Evolutionary conservation across 2,329 filamentous ascomycete species (phyloP).

Genomic region (Fusarium sarcochroum): DNA sequence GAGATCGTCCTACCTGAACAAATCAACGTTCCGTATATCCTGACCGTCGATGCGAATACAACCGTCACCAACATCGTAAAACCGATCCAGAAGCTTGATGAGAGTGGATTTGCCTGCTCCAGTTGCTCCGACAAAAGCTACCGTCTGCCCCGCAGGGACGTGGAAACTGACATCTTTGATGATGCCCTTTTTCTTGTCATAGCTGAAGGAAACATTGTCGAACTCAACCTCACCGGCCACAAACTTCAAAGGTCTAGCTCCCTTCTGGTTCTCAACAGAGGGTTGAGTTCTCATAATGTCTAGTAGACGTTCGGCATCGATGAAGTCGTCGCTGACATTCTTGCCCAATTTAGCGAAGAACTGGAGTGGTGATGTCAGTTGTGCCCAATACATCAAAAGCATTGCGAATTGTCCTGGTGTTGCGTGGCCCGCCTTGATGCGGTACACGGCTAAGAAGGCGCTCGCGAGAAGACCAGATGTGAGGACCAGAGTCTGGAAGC

Average conservation of each 20-base stretch:
- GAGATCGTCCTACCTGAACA: constrained; percentile 57
- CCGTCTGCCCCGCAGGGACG: constrained; percentile 66
- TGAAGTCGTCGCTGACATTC: constrained; percentile 68
- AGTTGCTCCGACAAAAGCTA: constrained; percentile 72
- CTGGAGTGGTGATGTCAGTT: constrained; percentile 78
- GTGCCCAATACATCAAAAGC: constrained; percentile 80
- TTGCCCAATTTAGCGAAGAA: constrained; percentile 75
- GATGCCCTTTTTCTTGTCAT: constrained; percentile 71
- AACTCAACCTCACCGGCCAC: constrained; percentile 69
- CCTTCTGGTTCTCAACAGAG: constrained; percentile 66
- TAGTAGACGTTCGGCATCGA: constrained; percentile 70
- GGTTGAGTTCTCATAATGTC: constrained; percentile 71
- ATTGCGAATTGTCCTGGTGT: constrained; percentile 78
- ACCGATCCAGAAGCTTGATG: constrained; percentile 70
- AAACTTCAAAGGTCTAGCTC: constrained; percentile 65
- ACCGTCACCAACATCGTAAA: constrained; percentile 69
- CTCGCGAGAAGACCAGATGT: constrained; percentile 77
- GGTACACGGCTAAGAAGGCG: constrained; percentile 72
- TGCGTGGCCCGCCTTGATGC: constrained; percentile 72
- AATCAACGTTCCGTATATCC: constrained; percentile 68
- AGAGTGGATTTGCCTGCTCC: constrained; percentile 72
- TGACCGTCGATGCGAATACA: constrained; percentile 69
- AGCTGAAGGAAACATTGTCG: constrained; percentile 69
- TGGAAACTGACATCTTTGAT: constrained; percentile 68
- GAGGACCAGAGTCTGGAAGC: constrained; percentile 73